Percentiles rank a stretch among this genome's conserved stretches.
Conservation (phyloP, 805 yeast genomes). For the Schwanniomyces pseudopolymorphus region DNA sequence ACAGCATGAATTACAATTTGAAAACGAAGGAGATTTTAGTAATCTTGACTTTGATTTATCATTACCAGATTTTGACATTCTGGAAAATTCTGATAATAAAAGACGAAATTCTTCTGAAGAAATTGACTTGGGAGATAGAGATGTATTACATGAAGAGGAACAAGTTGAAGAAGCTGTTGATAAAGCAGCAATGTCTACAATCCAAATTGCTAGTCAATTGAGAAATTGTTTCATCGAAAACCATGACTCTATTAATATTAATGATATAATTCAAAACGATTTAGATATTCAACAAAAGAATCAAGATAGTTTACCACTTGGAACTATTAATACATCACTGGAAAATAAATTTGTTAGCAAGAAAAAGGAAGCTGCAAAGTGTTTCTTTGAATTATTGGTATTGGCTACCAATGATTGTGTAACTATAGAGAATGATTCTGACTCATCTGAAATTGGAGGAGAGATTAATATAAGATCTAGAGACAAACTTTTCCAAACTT, state of each 20-base stretch:
- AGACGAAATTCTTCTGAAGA: background rate
- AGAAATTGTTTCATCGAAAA: constrained; percentile 29
- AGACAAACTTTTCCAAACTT: constrained; percentile 28
- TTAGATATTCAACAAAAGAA: constrained; percentile 13
- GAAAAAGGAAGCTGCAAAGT: constrained; percentile 61
- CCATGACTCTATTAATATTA: constrained; percentile 26
- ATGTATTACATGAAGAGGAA: constrained; percentile 3
- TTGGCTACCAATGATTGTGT: constrained; percentile 77
- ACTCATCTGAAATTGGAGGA: constrained; percentile 46
- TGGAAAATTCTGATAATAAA: constrained; percentile 3
- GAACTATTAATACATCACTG: constrained; percentile 11
- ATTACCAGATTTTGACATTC: constrained; percentile 6
- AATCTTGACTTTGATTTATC: constrained; percentile 10
- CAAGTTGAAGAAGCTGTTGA: constrained; percentile 20
- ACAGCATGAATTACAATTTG: constrained; percentile 19
- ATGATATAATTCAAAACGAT: constrained; percentile 42
- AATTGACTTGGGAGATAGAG: background rate
- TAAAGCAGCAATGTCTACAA: constrained; percentile 48
- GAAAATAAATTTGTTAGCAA: constrained; percentile 24
- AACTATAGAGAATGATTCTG: constrained; percentile 51
- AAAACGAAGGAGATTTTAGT: constrained; percentile 16
- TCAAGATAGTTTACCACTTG: constrained; percentile 18
- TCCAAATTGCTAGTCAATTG: constrained; percentile 51
- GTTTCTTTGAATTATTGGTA: constrained; percentile 81
- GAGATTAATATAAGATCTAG: constrained; percentile 53